Conservation (phyloP, 768 basidiomycete species). For the Glaciozyma antarctica region DNA sequence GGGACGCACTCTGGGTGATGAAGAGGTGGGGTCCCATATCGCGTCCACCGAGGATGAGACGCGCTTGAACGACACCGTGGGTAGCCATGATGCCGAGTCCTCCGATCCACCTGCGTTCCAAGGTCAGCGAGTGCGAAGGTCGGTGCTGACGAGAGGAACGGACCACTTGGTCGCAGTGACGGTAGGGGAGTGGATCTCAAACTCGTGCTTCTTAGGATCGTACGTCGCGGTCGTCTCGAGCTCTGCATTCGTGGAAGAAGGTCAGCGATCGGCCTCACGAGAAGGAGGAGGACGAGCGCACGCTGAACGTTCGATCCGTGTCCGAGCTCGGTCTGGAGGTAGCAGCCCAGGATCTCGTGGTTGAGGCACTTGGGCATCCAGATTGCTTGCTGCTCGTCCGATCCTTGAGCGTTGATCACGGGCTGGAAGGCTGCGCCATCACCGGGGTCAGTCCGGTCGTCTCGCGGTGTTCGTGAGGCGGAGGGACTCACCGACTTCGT, state of each 20-base stretch:
- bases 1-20: slow-evolving; percentile 30
- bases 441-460: slow-evolving; percentile 35
- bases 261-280: neutral
- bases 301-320: slow-evolving; percentile 26
- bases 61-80: slow-evolving; percentile 44
- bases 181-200: slow-evolving; percentile 44
- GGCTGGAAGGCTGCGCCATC: slow-evolving; percentile 51
- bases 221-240: slow-evolving; percentile 45
- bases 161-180: slow-evolving; percentile 44
- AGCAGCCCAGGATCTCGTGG: slow-evolving; percentile 51
- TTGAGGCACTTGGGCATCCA: slow-evolving; percentile 49
- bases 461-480: neutral
- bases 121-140: neutral
- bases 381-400: slow-evolving; percentile 48
- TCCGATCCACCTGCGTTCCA: slow-evolving; percentile 34
- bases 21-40: slow-evolving; percentile 44
- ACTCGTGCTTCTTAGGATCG: slow-evolving; percentile 40
- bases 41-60: slow-evolving; percentile 42
- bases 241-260: slow-evolving; percentile 32
- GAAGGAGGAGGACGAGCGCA: neutral
- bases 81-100: slow-evolving; percentile 38
- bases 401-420: slow-evolving; percentile 56
- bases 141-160: slow-evolving; percentile 25
- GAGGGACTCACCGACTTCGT: slow-evolving; percentile 32
- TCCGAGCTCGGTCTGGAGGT: slow-evolving; percentile 53